Evolutionary conservation across 2,329 filamentous ascomycete genomes (phyloP).

Genomic region (Leptographium radiaticola): DNA sequence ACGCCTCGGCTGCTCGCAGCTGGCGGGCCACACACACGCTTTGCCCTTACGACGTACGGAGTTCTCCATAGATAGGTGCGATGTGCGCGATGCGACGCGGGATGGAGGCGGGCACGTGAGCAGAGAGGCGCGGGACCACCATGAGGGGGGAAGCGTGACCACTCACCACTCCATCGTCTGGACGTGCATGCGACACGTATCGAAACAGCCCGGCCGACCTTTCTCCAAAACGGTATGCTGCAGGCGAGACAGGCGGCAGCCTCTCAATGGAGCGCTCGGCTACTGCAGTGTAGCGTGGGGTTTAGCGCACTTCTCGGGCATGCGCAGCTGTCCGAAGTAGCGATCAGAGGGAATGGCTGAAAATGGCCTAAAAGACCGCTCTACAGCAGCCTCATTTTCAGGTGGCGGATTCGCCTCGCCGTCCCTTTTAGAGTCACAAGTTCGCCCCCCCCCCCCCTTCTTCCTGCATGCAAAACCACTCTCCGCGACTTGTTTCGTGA

Average conservation of each 20-base stretch:
- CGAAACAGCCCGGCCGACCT: neutral
- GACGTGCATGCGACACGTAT: slow-evolving; percentile 3
- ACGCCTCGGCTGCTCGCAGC: too few species aligned
- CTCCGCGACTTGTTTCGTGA: neutral
- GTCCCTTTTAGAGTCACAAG: too few species aligned
- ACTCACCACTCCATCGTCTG: neutral
- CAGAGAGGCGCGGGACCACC: too few species aligned
- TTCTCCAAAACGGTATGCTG: neutral
- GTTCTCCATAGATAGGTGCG: neutral
- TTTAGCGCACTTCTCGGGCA: slow-evolving; percentile 7
- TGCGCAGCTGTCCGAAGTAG: neutral
- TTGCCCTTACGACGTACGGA: too few species aligned
- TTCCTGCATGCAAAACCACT: neutral
- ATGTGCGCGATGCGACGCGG: neutral
- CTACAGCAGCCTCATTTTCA: slow-evolving; percentile 6
- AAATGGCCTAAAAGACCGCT: too few species aligned
- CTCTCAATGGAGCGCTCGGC: neutral
- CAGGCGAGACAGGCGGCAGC: neutral
- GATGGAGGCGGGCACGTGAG: too few species aligned
- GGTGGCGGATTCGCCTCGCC: neutral
- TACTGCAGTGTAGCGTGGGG: neutral
- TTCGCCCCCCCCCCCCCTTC: too few species aligned
- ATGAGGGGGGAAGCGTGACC: neutral
- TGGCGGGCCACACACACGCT: too few species aligned
- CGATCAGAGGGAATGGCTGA: neutral